phyloP scores from a whole-genome alignment of 768 basidiomycete species.

The Termitomyces sp. region DNA sequence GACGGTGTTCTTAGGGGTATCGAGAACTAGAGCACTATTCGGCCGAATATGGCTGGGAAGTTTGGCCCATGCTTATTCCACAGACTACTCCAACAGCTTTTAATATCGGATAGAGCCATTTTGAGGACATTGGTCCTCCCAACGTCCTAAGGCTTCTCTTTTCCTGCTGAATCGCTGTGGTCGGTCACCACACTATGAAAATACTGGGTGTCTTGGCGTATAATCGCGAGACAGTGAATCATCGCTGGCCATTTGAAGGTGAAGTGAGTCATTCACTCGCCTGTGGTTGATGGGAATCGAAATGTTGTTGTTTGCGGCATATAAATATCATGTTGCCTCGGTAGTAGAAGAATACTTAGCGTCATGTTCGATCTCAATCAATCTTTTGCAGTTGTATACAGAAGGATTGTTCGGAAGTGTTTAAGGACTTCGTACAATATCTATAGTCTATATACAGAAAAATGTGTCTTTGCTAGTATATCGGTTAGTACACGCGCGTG shows the following conservation, averaged over 20 bases:
- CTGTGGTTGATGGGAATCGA: too few species aligned
- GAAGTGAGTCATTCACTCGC: background rate
- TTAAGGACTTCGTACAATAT: too few species aligned
- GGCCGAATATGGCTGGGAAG: background rate
- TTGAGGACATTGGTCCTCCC: background rate
- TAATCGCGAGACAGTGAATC: background rate
- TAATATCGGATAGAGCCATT: too few species aligned
- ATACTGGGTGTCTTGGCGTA: background rate
- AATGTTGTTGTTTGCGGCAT: background rate
- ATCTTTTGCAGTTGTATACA: too few species aligned
- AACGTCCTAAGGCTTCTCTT: background rate
- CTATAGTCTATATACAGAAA: too few species aligned
- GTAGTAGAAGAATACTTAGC: background rate
- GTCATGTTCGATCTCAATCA: background rate
- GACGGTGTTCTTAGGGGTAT: too few species aligned
- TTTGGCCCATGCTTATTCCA: background rate
- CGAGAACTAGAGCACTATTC: too few species aligned
- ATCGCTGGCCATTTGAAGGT: background rate
- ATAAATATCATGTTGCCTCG: too few species aligned
- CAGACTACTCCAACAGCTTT: background rate
- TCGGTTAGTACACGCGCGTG: slow-evolving; percentile 2
- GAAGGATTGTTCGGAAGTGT: too few species aligned
- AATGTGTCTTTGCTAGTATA: background rate
- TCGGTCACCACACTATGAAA: background rate
- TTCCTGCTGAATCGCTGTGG: background rate